phyloP scores from a whole-genome alignment of 2,329 filamentous ascomycete species.

The Cladophialophora exuberans region DNA sequence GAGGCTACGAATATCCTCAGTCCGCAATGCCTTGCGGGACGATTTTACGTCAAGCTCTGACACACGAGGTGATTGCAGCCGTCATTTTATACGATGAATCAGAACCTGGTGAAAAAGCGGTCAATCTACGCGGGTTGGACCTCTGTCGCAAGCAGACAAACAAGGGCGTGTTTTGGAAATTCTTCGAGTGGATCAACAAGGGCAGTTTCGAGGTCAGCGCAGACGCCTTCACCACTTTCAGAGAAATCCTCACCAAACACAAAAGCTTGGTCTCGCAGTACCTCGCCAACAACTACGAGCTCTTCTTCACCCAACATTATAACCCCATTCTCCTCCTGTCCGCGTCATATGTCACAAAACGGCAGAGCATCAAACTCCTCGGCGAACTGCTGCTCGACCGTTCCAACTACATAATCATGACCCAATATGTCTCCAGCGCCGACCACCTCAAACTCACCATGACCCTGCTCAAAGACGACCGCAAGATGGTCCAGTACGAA shows the following conservation, averaged over 20 bases:
- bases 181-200: slow-evolving; percentile 97
- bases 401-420: slow-evolving; percentile 98
- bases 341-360: slow-evolving; percentile 95
- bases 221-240: slow-evolving; percentile 96
- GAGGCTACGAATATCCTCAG: slow-evolving; percentile 86
- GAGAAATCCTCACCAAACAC: slow-evolving; percentile 91
- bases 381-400: slow-evolving; percentile 93
- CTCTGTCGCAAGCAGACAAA: slow-evolving; percentile 75
- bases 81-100: slow-evolving; percentile 93
- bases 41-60: slow-evolving; percentile 84
- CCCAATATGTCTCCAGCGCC: slow-evolving; percentile 89
- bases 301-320: slow-evolving; percentile 75
- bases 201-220: slow-evolving; percentile 95
- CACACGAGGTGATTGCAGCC: slow-evolving; percentile 87
- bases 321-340: slow-evolving; percentile 87
- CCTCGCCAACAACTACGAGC: slow-evolving; percentile 83
- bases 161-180: slow-evolving; percentile 89
- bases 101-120: slow-evolving; percentile 70
- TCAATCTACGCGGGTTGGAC: slow-evolving; percentile 77
- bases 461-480: slow-evolving; percentile 92
- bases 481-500: slow-evolving; percentile 99
- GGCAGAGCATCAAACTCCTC: slow-evolving; percentile 95
- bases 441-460: slow-evolving; percentile 98
- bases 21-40: slow-evolving; percentile 90
- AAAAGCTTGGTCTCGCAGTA: slow-evolving; percentile 89